Evolutionary conservation across 2,329 filamentous ascomycete species (phyloP), one percentile per base, ranked within the genome.

Genomic region (Diaporthe amygdali): DNA sequence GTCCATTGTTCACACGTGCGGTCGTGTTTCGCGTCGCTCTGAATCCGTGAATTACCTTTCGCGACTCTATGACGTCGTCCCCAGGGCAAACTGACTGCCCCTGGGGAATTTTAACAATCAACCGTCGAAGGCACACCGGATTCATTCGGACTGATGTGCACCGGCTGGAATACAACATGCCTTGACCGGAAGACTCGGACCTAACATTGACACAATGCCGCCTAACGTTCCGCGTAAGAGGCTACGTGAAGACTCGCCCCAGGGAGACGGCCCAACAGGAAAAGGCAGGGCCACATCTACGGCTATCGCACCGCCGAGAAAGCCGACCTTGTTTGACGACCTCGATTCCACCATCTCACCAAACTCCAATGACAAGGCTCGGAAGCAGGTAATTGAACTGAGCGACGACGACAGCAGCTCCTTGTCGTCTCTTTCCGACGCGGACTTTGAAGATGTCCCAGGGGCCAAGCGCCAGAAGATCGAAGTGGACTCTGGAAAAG

Each of bases 211-310:
- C 67, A 80, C 61, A 49, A 94, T 94, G 92, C 91, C 92, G 77
- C 92, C 92, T 30, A 83, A 88, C 74, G 85, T 93, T 20, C 86
- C 91, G 61, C 90, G 91, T 75, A 95, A 94, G 82, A 88, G 91
- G 72, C 76, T 90, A 75, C 88, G 86, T 72, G 88, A 76, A 10
- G 61, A 78, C 22, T 79, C 89, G 2, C 82, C 86, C 0, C 76
- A 76, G 25, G 77, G 77, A 51, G 74, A 76, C 69, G 37, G 78
- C 61, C 71, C 77, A 27, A 75, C 73, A 54, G 73, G 75, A 74
- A 78, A 75, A 41, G 74, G 69, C 66, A 81, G 78, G 73, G 61
- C 69, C 72, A 77, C 76, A 70, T 71, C 70, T 56, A 78, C 75
- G 69, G 52, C 73, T 55, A 71, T 75, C 12, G 75, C 77, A 4